These are phyloP conservation scores for Lactarius psammicola DNA, from an alignment of 768 basidiomycete species.

Conservation along the genomic window DNA sequence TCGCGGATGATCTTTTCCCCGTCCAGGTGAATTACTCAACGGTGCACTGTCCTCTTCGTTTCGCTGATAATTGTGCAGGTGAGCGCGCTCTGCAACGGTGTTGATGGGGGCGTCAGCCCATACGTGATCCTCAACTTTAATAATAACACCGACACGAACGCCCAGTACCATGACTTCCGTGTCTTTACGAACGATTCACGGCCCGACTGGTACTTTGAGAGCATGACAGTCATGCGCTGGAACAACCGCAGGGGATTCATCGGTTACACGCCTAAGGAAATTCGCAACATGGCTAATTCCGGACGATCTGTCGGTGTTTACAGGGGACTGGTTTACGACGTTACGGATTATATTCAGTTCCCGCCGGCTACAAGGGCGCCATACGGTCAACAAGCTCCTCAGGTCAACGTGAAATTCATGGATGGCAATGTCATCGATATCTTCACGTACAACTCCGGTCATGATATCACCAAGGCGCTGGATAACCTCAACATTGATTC, in stretches of 20 bases:
- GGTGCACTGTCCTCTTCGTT: conserved; percentile 5
- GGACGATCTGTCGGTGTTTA: conserved; percentile 80
- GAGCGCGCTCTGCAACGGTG: conserved; percentile 87
- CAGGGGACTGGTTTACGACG: conserved; percentile 80
- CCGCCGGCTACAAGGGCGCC: conserved; percentile 59
- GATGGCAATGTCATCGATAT: conserved; percentile 60
- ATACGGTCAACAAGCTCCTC: conserved; percentile 42
- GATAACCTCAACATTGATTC: conserved; percentile 60
- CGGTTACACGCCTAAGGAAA: conserved; percentile 75
- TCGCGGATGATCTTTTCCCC: conserved; percentile 81
- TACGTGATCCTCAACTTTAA: conserved; percentile 75
- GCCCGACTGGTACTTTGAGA: conserved; percentile 98
- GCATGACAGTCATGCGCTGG: conserved; percentile 92
- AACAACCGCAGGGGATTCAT: conserved; percentile 84
- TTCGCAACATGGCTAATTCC: conserved; percentile 63
- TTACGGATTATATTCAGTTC: conserved; percentile 74
- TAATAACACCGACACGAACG: conserved; percentile 74
- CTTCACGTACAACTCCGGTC: conserved; percentile 74
- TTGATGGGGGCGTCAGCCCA: conserved; percentile 68
- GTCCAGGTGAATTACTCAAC: conserved; percentile 62
- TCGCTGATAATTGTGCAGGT: conserved; percentile 49
- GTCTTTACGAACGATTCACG: conserved; percentile 83
- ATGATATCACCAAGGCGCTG: conserved; percentile 77
- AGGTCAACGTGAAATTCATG: conserved; percentile 65
- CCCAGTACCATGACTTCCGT: conserved; percentile 95